Evolutionary conservation across 331 rosid species (phyloP).

Genomic region (Ulmus americana): DNA sequence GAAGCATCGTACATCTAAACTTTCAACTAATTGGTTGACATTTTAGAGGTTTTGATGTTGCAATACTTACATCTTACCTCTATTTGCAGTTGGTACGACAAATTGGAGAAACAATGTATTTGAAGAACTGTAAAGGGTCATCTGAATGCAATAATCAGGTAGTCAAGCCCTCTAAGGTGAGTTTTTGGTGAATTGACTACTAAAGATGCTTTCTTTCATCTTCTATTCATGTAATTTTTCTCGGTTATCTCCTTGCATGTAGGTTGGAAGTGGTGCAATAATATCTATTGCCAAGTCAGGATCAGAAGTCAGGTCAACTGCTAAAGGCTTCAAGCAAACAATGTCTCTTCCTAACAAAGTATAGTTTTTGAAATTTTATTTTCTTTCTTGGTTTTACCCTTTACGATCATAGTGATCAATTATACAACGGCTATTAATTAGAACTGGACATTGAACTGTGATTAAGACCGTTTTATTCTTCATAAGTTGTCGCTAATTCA

Average conservation of each 20-base stretch:
- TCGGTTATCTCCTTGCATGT: slow-evolving; percentile 17
- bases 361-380: slow-evolving; percentile 27
- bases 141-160: slow-evolving; percentile 31
- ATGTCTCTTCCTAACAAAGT: slow-evolving; percentile 45
- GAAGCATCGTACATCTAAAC: slow-evolving; percentile 7
- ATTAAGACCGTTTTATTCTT: too few relatives aligned
- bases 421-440: too few relatives aligned
- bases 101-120: slow-evolving; percentile 48
- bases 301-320: slow-evolving; percentile 36
- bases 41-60: slow-evolving; percentile 9
- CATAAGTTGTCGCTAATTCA: too few relatives aligned
- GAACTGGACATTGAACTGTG: too few relatives aligned
- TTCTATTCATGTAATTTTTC: slow-evolving; percentile 13
- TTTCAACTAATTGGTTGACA: slow-evolving; percentile 21
- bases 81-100: slow-evolving; percentile 59
- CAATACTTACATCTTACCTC: slow-evolving; percentile 20
- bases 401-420: not conserved
- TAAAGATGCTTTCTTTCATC: slow-evolving; percentile 1
- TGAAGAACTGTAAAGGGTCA: slow-evolving; percentile 34
- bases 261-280: slow-evolving; percentile 48
- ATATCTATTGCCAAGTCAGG: slow-evolving; percentile 43
- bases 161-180: slow-evolving; percentile 46
- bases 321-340: slow-evolving; percentile 36
- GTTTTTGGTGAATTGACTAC: slow-evolving; percentile 23
- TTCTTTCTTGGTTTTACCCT: slow-evolving; percentile 7